Conservation (phyloP, 2,329 filamentous ascomycete species). For the Davidsoniella eucalypti region DNA sequence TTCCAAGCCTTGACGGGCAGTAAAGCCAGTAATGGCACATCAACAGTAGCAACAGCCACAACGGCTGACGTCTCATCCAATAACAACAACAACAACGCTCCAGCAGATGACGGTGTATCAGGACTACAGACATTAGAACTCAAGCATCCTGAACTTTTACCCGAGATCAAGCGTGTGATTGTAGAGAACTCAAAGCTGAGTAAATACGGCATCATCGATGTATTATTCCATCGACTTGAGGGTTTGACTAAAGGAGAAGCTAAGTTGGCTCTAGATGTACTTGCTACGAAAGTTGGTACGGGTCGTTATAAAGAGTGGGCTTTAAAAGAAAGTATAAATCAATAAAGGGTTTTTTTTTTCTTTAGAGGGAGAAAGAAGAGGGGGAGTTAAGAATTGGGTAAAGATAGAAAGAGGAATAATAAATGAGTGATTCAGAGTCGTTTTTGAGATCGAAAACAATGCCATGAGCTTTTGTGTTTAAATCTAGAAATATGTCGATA, state of each 20-base stretch:
- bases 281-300: conserved; percentile 25
- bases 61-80: conserved; percentile 70
- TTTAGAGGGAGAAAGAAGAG: background rate
- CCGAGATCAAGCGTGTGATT: conserved; percentile 27
- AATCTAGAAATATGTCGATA: too few relatives aligned
- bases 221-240: conserved; percentile 24
- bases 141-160: conserved; percentile 20
- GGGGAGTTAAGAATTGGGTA: background rate
- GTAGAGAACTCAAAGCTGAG: conserved; percentile 24
- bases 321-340: conserved; percentile 14
- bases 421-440: too few relatives aligned
- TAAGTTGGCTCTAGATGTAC: conserved; percentile 25
- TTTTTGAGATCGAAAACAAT: too few relatives aligned
- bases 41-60: conserved; percentile 29
- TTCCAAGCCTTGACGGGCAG: conserved; percentile 19
- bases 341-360: background rate
- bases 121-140: conserved; percentile 19
- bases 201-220: conserved; percentile 26
- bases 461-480: too few relatives aligned
- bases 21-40: background rate
- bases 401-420: too few relatives aligned
- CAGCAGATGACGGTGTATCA: conserved; percentile 20
- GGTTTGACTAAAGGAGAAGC: conserved; percentile 24
- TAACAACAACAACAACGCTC: conserved; percentile 60
- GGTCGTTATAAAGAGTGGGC: conserved; percentile 25